Percentiles rank a stretch among this genome's conserved stretches.
Evolutionary conservation across 352 stramenopile genomes (phyloP).

Genomic region (Phytopythium boreale): DNA sequence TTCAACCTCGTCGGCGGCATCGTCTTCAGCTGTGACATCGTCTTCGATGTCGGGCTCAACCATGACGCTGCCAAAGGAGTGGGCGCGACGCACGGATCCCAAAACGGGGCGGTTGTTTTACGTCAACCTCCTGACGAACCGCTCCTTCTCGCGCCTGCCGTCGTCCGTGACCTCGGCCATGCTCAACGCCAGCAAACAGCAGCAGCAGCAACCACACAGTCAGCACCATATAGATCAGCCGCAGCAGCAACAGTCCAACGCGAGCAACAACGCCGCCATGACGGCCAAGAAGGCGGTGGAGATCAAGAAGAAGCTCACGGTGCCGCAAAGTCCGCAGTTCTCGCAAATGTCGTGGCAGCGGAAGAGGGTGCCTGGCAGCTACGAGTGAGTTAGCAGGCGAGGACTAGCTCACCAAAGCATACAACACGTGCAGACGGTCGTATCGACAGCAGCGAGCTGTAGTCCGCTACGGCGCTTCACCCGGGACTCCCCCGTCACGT

Average conservation of each 20-base stretch:
- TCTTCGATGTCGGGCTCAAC: constrained; percentile 13
- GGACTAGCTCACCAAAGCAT: background rate
- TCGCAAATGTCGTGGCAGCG: constrained; percentile 85
- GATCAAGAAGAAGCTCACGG: constrained; percentile 45
- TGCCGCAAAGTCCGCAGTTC: constrained; percentile 72
- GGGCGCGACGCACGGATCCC: constrained; percentile 68
- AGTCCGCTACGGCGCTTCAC: background rate
- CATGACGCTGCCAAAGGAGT: constrained; percentile 68
- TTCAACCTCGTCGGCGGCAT: background rate
- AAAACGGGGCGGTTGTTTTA: constrained; percentile 81
- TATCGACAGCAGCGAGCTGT: background rate
- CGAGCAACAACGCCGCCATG: constrained; percentile 3
- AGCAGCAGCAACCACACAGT: constrained; percentile 13
- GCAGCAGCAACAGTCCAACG: constrained; percentile 2
- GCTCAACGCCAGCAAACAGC: constrained; percentile 33
- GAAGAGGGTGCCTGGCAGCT: constrained; percentile 36
- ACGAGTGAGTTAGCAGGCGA: constrained; percentile 22
- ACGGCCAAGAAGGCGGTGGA: constrained; percentile 11
- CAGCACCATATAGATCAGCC: constrained; percentile 8
- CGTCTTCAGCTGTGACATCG: background rate
- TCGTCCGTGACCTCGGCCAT: constrained; percentile 72
- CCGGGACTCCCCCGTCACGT: background rate
- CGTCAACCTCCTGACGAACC: constrained; percentile 83
- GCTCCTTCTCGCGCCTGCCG: constrained; percentile 71
- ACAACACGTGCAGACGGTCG: background rate